Evolutionary conservation across 202 grass and related monocot species (phyloP).

Genomic region (Thinopyrum obtusiflorum): DNA sequence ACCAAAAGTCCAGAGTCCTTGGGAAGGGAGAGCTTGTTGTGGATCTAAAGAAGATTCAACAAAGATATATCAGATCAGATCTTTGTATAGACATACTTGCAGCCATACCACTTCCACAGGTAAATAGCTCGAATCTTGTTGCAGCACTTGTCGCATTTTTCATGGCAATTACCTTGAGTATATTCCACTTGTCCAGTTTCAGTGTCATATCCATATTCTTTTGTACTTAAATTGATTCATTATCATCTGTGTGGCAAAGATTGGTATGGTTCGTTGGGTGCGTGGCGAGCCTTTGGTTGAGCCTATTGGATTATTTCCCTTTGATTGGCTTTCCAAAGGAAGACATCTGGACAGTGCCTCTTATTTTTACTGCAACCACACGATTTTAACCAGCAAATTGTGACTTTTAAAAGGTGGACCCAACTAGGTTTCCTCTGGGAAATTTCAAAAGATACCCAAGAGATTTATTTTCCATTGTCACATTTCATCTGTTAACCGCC

Average conservation of each 20-base stretch:
- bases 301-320: neutral
- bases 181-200: neutral
- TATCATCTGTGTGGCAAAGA: neutral
- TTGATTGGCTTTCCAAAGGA: neutral
- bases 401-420: neutral
- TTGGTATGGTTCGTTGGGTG: neutral
- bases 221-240: neutral
- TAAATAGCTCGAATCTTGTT: constrained; percentile 2
- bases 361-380: neutral
- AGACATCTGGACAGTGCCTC: neutral
- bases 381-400: neutral
- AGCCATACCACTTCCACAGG: constrained; percentile 79
- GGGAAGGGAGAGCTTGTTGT: constrained; percentile 80
- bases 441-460: neutral
- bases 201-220: neutral
- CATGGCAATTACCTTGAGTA: neutral
- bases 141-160: neutral
- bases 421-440: neutral
- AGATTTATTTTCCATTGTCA: neutral
- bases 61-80: constrained; percentile 61
- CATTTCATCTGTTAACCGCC: neutral
- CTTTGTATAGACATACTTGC: constrained; percentile 66
- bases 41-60: constrained; percentile 67
- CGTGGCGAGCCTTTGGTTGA: neutral
- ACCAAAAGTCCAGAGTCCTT: constrained; percentile 68